Evolutionary conservation across 2,329 filamentous ascomycete genomes (phyloP), one percentile per base, ranked within the genome.

Genomic region (Hypoxylon sp.): DNA sequence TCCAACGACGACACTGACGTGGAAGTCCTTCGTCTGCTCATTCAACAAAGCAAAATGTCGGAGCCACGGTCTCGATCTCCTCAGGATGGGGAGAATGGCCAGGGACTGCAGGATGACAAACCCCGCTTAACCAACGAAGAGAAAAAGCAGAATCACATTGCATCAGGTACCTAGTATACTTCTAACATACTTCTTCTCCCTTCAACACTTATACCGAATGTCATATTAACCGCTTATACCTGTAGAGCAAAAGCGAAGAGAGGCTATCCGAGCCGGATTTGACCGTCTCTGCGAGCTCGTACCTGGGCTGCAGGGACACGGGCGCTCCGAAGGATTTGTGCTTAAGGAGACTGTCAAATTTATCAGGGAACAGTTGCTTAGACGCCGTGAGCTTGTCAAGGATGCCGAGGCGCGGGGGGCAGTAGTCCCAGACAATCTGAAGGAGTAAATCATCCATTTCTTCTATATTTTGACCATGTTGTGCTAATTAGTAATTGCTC

Each of bases 301-400:
- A 1, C 91, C 91, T 0, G 90, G 89, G 0, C 78, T 95, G 43
- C 82, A 90, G 63, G 91, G 91, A 1, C 88, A 92, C 65, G 91
- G 89, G 1, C 84, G 91, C 34, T 94, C 90, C 58, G 91, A 96
- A 70, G 90, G 89, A 19, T 78, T 91, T 12, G 90, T 96, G n/a
- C 77, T 96, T 15, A 83, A 86, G 57, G 81, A 81, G 59, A 88
- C 87, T 0, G 82, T 88, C 20, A 83, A 87, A 9, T 87, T 79
- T 56, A 86, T 89, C 65, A 77, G 77, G 30, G 73, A 83, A 54
- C 77, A 86, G 66, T 70, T 90, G 6, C 73, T 77, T 36, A 79
- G 83, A 66, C 77, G 87, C 12, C 76, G 81, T 45, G 71, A 75
- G 16, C 70, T 90, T 48, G 75, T 89, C 43, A 72, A 77, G 17